Evolutionary conservation across 495 filamentous ascomycete genomes (phyloP), one percentile per base, ranked within the genome.

Genomic region (Xylaria venustula): DNA sequence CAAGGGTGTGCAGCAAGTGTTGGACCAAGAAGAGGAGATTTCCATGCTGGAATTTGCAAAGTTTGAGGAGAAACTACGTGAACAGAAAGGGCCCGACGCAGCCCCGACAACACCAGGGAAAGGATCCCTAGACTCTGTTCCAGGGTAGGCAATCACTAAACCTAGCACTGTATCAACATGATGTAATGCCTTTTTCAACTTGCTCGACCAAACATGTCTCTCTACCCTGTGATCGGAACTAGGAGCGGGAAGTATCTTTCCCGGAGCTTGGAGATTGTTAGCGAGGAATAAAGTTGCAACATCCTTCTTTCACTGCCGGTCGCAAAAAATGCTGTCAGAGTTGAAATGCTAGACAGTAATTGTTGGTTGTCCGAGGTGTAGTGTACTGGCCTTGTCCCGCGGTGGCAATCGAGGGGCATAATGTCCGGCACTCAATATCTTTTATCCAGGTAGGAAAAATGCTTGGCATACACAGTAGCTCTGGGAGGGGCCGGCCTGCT

Each of bases 11-110:
- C 83, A 91, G 54, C 93, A 98, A 74, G 88, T 96, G 2, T 72
- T 96, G 69, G 94, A 97, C 67, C 82, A 89, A 66, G 94, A 97
- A 72, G 94, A 98, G 75, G 89, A 96, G 76, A 85, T 97, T 62
- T 88, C 93, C 9, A 81, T 93, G 70, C 77, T 87, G 61, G 94
- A 98, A 67, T 98, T 98, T 75, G 90, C 90, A 45, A 92, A 89
- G 74, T 98, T 98, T 74, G 94, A 98, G 73, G 91, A 97, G 79
- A 97, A 96, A 76, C 75, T 98, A 66, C 86, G 84, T 70, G 81
- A 86, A 69, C 89, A 92, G 66, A 93, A 91, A 62, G 74, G 78
- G n/a, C 62, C 70, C 20, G 67, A 71, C 49, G 71, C 70, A 41
- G 81, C 54, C 69, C 86, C 67, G 22, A 77, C 83, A n/a, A 88